Conservation (phyloP, 257 asterid species). For the Marsdenia floribunda region DNA sequence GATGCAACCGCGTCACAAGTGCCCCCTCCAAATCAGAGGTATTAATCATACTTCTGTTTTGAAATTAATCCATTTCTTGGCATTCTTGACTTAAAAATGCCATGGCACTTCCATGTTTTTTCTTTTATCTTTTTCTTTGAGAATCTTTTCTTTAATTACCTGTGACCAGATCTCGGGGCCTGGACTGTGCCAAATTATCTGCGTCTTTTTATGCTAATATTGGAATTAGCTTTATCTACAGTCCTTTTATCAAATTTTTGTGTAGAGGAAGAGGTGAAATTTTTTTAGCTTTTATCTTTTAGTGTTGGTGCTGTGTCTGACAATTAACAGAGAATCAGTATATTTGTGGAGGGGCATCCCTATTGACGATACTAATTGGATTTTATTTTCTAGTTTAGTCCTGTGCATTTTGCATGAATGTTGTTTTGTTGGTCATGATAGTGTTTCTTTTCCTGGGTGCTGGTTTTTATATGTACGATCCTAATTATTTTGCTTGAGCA, state of each 20-base stretch:
- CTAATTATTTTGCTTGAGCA: too few species aligned
- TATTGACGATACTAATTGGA: not conserved
- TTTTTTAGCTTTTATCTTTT: not conserved
- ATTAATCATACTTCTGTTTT: not conserved
- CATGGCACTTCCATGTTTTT: not conserved
- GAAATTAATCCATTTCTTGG: not conserved
- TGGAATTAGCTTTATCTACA: not conserved
- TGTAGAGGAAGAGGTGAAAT: not conserved
- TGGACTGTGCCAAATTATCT: too few species aligned
- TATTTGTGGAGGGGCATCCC: not conserved
- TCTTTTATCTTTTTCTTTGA: not conserved
- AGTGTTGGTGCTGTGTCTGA: not conserved
- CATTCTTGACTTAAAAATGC: not conserved
- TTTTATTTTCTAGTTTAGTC: not conserved
- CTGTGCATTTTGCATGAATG: not conserved
- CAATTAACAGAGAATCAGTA: too few species aligned
- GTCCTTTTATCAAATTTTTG: not conserved
- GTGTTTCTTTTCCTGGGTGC: not conserved
- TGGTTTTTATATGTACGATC: not conserved
- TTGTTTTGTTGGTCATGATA: not conserved
- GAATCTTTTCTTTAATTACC: not conserved
- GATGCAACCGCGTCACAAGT: conserved; percentile 36
- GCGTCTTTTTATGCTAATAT: not conserved
- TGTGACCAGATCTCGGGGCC: too few species aligned
- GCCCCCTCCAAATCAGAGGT: conserved; percentile 49